Percentiles rank a stretch among this genome's conserved stretches.
These are phyloP conservation scores for Phytopythium kandeliae DNA, from an alignment of 352 stramenopile genomes.

Conservation along the genomic window DNA sequence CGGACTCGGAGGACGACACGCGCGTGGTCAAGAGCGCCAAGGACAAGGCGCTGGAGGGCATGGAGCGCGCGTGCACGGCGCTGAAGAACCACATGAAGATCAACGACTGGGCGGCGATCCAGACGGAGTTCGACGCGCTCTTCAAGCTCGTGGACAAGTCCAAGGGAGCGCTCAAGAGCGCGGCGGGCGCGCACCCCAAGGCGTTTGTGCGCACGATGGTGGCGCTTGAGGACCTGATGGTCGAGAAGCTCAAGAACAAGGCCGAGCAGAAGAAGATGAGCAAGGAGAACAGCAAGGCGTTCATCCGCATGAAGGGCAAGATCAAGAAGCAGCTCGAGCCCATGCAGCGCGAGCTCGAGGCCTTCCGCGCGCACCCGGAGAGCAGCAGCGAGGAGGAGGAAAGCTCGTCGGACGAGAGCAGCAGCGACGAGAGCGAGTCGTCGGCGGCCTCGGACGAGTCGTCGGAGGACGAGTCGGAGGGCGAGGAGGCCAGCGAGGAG, in stretches of 20 bases:
- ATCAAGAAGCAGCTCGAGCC: constrained; percentile 95
- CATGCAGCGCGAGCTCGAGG: constrained; percentile 85
- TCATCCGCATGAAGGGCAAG: constrained; percentile 98
- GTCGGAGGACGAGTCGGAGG: constrained; percentile 17
- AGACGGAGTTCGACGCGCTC: constrained; percentile 93
- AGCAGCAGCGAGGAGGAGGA: constrained; percentile 67
- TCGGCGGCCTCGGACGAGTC: constrained; percentile 18
- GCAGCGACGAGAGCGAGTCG: constrained; percentile 23
- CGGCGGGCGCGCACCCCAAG: constrained; percentile 76
- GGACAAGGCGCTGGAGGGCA: constrained; percentile 82
- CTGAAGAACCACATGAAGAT: constrained; percentile 94
- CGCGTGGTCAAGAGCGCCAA: constrained; percentile 96
- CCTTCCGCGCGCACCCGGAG: constrained; percentile 90
- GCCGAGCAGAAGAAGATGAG: constrained; percentile 96
- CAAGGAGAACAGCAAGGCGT: constrained; percentile 93
- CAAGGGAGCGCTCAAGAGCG: constrained; percentile 77
- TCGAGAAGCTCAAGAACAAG: constrained; percentile 94
- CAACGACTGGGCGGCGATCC: constrained; percentile 94
- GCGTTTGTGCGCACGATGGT: constrained; percentile 93
- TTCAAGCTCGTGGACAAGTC: constrained; percentile 89
- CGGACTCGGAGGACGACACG: constrained; percentile 80
- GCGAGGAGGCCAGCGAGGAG: constrained; percentile 7
- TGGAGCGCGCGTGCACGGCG: constrained; percentile 55
- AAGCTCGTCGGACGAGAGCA: constrained; percentile 27
- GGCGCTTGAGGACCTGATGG: constrained; percentile 91